Base-by-base conservation (phyloP, 495 filamentous ascomycete genomes). In the Trichocladium antarcticum region DNA sequence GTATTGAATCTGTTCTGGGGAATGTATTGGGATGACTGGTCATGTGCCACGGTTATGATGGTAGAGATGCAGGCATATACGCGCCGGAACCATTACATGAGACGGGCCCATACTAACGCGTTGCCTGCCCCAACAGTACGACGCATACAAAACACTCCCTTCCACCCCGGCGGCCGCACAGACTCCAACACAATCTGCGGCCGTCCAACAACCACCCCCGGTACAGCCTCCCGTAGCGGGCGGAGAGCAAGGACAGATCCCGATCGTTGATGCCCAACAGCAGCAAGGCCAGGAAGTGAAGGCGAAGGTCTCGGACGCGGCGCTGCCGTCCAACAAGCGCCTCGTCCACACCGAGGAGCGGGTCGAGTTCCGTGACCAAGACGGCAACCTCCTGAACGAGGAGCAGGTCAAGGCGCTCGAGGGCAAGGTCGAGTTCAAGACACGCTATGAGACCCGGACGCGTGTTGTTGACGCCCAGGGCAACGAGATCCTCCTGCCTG, bases 361-460 rank as follows among this genome's bases (percentile, higher is more conserved):
- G 50, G 74, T 96, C 50, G 92, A 98, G 67, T 98, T 94, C 67
- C 82, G 92, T 37, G 92, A 98, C 61, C 87, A 97, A 61, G 72
- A 94, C 53, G 92, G 92, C 42, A 95, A 96, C 57, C 57, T 97
- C 35, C 74, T 98, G 17, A 72, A 90, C 56, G 81, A 85, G 51
- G 80, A 84, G 57, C 78, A 95, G 52, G 90, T 98, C 37, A 78
- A 83, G 56, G 82, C 79, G 1, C 78, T 98, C 21, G 75, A 84
- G 57, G 92, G 90, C 57, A 90, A 95, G 68, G 89, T 97, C 21
- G 84, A 84, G 51, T 95, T 97, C 68, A 81, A 90, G 64, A 98
- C 92, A 7, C 80, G 82, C 45, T 96, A 95, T 60, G 90, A 96
- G 70, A 93, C 89, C 9, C 76, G 84, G 47, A 94, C 89, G 15